Evolutionary conservation across 2,329 filamentous ascomycete genomes (phyloP).

Genomic region (Chaetomiaceae sp.): DNA sequence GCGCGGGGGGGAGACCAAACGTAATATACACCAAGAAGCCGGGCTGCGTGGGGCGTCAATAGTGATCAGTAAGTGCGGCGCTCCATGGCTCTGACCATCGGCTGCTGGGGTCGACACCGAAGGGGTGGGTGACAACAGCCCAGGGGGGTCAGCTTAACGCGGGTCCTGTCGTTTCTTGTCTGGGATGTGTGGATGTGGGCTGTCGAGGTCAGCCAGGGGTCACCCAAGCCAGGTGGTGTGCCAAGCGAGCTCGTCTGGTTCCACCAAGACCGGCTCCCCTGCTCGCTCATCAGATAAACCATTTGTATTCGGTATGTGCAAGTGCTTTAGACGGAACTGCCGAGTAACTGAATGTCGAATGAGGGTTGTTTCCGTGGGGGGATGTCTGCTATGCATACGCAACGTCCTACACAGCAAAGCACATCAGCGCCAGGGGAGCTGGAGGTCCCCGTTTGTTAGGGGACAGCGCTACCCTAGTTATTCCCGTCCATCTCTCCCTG

Average conservation of each 20-base stretch:
- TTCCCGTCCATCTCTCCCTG: no score
- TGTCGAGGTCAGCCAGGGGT: neutral
- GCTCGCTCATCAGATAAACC: no score
- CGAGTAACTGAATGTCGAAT: no score
- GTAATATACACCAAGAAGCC: slow-evolving; percentile 7
- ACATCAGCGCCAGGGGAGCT: no score
- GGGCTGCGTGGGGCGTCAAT: slow-evolving; percentile 8
- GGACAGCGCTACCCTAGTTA: no score
- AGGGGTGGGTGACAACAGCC: neutral
- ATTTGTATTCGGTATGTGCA: no score
- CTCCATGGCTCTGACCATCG: slow-evolving; percentile 7
- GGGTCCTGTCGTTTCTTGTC: neutral
- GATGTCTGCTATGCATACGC: no score
- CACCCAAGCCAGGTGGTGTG: neutral
- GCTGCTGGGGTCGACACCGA: slow-evolving; percentile 6
- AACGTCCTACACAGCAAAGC: no score
- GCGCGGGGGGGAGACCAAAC: neutral
- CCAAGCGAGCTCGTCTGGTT: neutral
- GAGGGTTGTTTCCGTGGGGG: no score
- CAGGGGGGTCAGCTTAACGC: slow-evolving; percentile 3
- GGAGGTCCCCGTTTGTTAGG: no score
- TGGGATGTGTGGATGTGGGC: neutral
- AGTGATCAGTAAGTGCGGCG: slow-evolving; percentile 2
- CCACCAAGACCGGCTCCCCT: no score
- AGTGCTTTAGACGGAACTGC: no score